Percentiles rank a stretch among this genome's conserved stretches.
These are phyloP conservation scores for Didymella lethalis DNA, from an alignment of 2,329 filamentous ascomycete genomes.

Conservation along the genomic window DNA sequence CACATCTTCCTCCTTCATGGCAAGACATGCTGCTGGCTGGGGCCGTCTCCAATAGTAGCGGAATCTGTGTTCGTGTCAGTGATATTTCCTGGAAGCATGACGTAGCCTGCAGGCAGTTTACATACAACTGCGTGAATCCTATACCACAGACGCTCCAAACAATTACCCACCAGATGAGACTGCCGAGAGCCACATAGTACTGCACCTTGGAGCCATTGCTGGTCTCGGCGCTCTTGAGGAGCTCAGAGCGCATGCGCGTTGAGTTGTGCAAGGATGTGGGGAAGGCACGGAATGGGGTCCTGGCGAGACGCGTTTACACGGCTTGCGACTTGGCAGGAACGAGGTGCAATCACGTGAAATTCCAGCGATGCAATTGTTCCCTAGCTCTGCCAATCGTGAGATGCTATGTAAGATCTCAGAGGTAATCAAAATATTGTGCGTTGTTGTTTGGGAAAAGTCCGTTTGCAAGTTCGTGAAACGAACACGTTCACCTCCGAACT, in stretches of 20 bases:
- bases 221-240: conserved; percentile 31
- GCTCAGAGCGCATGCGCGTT: conserved; percentile 48
- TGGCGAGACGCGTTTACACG: conserved; percentile 2
- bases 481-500: conserved; percentile 13
- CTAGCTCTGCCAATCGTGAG: not conserved
- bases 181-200: conserved; percentile 55
- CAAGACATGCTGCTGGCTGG: conserved; percentile 53
- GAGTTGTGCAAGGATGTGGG: conserved; percentile 18
- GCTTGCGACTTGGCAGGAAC: conserved; percentile 16
- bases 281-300: conserved; percentile 11
- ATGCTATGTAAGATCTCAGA: not conserved
- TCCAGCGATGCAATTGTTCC: not conserved
- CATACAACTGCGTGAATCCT: conserved; percentile 67
- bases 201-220: conserved; percentile 46
- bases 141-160: conserved; percentile 65
- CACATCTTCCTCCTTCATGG: conserved; percentile 56
- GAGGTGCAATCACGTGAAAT: conserved; percentile 15
- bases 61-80: conserved; percentile 55
- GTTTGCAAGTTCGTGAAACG: conserved; percentile 6
- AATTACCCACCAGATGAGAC: conserved; percentile 64
- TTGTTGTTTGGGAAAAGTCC: conserved; percentile 3
- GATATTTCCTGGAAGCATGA: not conserved
- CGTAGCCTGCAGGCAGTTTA: not conserved
- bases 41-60: conserved; percentile 61
- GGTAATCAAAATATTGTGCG: not conserved